phyloP scores from a whole-genome alignment of 331 rosid genomes.

The Pyrus hybrid region DNA sequence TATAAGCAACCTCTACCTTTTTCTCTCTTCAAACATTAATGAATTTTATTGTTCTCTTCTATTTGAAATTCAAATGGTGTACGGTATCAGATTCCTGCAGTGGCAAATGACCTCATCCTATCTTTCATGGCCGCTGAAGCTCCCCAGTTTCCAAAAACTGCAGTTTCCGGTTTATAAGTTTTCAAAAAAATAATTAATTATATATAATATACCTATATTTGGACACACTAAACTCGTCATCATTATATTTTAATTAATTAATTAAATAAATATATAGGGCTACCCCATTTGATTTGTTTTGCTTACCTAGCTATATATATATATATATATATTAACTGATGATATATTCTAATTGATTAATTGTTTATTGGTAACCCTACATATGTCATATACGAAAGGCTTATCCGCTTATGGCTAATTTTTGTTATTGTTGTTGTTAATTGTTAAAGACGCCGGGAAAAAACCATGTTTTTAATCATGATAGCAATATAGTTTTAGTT shows the following conservation, averaged over 20 bases:
- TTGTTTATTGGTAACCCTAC: conserved; percentile 21
- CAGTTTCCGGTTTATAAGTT: neutral
- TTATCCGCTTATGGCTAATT: neutral
- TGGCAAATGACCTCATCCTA: neutral
- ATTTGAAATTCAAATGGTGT: neutral
- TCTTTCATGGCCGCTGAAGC: neutral
- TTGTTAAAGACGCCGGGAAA: too few relatives aligned
- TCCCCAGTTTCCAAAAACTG: neutral
- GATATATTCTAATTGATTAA: neutral
- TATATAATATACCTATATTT: neutral
- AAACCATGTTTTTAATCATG: neutral
- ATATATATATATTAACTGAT: neutral
- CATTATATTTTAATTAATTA: neutral
- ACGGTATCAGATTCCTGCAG: neutral
- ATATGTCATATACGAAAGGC: neutral
- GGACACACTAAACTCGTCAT: neutral
- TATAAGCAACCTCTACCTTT: neutral
- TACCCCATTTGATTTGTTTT: neutral
- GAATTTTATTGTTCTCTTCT: neutral
- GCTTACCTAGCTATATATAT: neutral
- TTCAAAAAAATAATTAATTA: too few relatives aligned
- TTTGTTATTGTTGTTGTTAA: too few relatives aligned
- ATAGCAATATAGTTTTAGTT: neutral
- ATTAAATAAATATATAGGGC: neutral
- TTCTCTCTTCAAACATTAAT: neutral